These are phyloP conservation scores for Apium graveolens DNA, from an alignment of 129 eudicot genomes.

Conservation along the genomic window DNA sequence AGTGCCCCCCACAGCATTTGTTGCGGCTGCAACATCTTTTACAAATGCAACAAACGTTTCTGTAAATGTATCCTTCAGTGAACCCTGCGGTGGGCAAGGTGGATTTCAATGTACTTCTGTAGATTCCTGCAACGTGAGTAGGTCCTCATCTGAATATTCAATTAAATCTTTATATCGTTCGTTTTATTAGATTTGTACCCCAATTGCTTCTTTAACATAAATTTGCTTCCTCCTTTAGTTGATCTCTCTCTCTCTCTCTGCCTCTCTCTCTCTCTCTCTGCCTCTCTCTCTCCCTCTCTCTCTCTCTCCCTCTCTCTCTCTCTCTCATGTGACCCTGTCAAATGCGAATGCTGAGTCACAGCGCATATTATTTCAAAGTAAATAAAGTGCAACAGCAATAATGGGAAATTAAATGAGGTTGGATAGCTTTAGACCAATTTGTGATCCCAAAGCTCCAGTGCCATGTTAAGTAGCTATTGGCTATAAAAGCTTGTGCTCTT, in stretches of 20 bases:
- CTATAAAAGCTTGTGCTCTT: neutral
- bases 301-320: neutral
- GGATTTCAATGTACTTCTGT: conserved; percentile 69
- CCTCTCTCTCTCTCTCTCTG: neutral
- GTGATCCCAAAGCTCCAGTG: neutral
- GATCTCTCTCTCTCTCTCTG: neutral
- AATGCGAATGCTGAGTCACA: neutral
- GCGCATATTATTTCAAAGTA: neutral
- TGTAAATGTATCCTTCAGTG: conserved; percentile 64
- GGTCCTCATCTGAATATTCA: conserved; percentile 23
- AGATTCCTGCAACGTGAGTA: conserved; percentile 88
- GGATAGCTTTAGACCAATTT: neutral
- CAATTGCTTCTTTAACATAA: neutral
- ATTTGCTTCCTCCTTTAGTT: neutral
- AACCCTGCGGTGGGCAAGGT: conserved; percentile 55
- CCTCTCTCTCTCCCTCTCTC: too few relatives aligned
- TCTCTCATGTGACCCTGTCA: neutral
- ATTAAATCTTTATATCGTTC: neutral
- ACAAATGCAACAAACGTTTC: conserved; percentile 54
- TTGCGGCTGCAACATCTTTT: conserved; percentile 52
- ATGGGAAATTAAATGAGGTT: neutral
- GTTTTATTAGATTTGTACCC: neutral
- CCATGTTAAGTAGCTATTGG: neutral
- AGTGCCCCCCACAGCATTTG: conserved; percentile 64
- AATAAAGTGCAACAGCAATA: neutral